phyloP scores from a whole-genome alignment of 306 rosid species.

The Dryas alaskensis region DNA sequence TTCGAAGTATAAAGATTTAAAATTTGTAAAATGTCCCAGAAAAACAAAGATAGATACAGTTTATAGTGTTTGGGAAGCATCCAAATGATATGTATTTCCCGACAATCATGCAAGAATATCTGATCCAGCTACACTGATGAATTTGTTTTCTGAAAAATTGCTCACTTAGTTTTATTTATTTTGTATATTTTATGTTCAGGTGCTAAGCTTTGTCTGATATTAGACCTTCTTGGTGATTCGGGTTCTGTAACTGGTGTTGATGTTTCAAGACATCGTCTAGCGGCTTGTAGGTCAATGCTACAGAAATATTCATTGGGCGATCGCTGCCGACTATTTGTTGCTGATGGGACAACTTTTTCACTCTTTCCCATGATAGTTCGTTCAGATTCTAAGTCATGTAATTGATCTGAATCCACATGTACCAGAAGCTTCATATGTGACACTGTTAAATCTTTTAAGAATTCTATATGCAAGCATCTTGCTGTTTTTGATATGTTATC shows the following conservation, averaged over 20 bases:
- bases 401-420: constrained; percentile 14
- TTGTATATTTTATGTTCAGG: constrained; percentile 41
- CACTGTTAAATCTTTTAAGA: constrained; percentile 4
- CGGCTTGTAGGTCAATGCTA: constrained; percentile 81
- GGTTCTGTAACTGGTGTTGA: constrained; percentile 91
- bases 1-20: background rate
- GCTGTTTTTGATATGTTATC: constrained; percentile 41
- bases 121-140: background rate
- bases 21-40: background rate
- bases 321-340: constrained; percentile 81
- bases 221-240: constrained; percentile 68
- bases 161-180: background rate
- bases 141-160: constrained; percentile 5
- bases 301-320: constrained; percentile 73
- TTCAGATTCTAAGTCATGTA: constrained; percentile 51
- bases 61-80: background rate
- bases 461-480: background rate
- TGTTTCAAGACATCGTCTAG: constrained; percentile 85
- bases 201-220: constrained; percentile 87
- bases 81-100: too few species aligned
- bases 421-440: constrained; percentile 4
- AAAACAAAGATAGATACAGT: background rate
- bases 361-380: constrained; percentile 41
- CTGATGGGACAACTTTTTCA: constrained; percentile 74
- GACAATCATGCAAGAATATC: background rate